These are phyloP conservation scores for Aspergillus transmontanensis DNA, from an alignment of 2,329 filamentous ascomycete genomes.

Conservation along the genomic window DNA sequence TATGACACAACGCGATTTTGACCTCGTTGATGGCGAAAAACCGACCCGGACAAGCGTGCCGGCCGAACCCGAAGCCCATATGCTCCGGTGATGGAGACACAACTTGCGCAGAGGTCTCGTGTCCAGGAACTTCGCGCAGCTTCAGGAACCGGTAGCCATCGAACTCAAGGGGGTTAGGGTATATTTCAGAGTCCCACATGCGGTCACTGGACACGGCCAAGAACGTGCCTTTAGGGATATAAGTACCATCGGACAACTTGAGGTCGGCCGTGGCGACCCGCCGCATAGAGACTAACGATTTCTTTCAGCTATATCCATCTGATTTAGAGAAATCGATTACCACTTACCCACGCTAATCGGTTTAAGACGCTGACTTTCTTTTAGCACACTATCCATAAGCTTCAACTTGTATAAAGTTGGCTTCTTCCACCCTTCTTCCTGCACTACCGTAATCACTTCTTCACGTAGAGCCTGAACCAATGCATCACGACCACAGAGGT, in stretches of 20 bases:
- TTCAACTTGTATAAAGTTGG: constrained; percentile 42
- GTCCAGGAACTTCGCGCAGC: constrained; percentile 5
- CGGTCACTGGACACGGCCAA: constrained; percentile 6
- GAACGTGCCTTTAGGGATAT: constrained; percentile 6
- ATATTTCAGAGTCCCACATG: constrained; percentile 11
- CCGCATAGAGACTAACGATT: constrained; percentile 3
- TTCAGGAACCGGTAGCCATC: constrained; percentile 18
- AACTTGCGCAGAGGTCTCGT: constrained; percentile 13
- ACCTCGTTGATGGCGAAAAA: constrained; percentile 8
- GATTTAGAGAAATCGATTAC: not conserved
- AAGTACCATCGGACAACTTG: constrained; percentile 13
- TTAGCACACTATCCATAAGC: constrained; percentile 47
- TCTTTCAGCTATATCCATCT: not conserved
- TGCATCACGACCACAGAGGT: constrained; percentile 17
- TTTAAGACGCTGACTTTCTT: constrained; percentile 41
- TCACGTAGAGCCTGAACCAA: constrained; percentile 19
- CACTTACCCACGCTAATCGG: constrained; percentile 23
- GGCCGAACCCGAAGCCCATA: constrained; percentile 34
- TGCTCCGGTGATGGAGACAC: constrained; percentile 20
- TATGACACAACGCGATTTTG: constrained; percentile 4
- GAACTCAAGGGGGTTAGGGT: constrained; percentile 8
- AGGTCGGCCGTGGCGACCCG: constrained; percentile 7
- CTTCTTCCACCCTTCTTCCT: constrained; percentile 34
- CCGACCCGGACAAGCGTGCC: constrained; percentile 17
- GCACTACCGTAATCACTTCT: constrained; percentile 21